Conservation (phyloP, 2,329 filamentous ascomycete species). For the Ascochyta pisi region DNA sequence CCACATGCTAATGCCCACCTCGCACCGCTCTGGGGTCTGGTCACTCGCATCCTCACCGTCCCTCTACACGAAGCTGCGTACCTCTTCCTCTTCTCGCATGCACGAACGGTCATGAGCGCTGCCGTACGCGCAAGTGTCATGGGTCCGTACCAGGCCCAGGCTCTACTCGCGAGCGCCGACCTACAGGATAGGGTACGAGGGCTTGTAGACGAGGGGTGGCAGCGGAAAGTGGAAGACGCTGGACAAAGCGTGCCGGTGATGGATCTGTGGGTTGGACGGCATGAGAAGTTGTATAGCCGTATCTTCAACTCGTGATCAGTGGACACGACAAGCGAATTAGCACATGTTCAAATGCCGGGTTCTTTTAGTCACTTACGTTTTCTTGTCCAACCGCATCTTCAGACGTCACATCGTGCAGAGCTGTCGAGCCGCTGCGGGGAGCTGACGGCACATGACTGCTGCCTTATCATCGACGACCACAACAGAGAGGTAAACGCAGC, state of each 20-base stretch:
- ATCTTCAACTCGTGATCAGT: slow-evolving; percentile 77
- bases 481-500: not conserved
- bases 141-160: slow-evolving; percentile 81
- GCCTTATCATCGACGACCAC: not conserved
- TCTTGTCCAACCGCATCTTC: slow-evolving; percentile 7
- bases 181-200: slow-evolving; percentile 65
- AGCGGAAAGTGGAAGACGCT: slow-evolving; percentile 67
- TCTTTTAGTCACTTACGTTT: not conserved
- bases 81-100: slow-evolving; percentile 77
- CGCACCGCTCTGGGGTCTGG: slow-evolving; percentile 72
- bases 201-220: slow-evolving; percentile 67
- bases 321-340: too few species aligned
- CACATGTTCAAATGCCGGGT: too few species aligned
- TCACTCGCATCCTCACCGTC: slow-evolving; percentile 69
- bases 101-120: slow-evolving; percentile 77
- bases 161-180: slow-evolving; percentile 67
- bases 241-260: slow-evolving; percentile 78
- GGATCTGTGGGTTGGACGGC: slow-evolving; percentile 83
- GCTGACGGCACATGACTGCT: slow-evolving; percentile 20
- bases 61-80: slow-evolving; percentile 70
- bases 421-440: slow-evolving; percentile 16
- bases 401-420: slow-evolving; percentile 22
- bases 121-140: slow-evolving; percentile 79
- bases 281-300: slow-evolving; percentile 82
- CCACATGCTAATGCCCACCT: slow-evolving; percentile 63